Evolutionary conservation across 148 eudicot species (phyloP), one percentile per base, ranked within the genome.

Genomic region (Euryodendron excelsum): DNA sequence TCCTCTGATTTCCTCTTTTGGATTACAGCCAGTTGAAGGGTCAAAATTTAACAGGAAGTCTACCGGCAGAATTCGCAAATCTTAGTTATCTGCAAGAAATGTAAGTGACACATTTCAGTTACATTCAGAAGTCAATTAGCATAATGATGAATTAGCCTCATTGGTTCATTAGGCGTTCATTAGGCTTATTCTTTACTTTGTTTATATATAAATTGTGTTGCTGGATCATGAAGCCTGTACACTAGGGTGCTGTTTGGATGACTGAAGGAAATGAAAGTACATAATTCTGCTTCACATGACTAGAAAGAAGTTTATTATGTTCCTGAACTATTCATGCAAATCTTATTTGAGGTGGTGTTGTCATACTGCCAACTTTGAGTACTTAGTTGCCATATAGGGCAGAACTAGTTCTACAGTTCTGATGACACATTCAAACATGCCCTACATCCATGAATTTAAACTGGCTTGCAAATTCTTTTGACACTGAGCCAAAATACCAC

Each of bases 31-130:
- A 83, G 63, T 79, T 94, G 84, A 91, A 86, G 85, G 89, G 89
- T 74, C 90, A 91, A 75, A 94, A 92, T 82, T 86, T 92, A 77
- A 82, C 89, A 14, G 98, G 98, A 80, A 80, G 23, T 60, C 73
- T 94, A 33, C 95, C 97, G 7, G 84, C 74, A 71, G 97, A 91
- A 74, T 87, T 94, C 41, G 85, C 75, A 45, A 80, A 85, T 71
- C 90, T 94, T 68, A 74, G 75, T 81, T 63, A 79, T 74, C 85
- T 92, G 73, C 78, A 60, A 77, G 90, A 84, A 78, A 74, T 94
- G 98, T 91, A 85, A 88, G 97, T 79, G 17, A 69, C 21, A 28
- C 21, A 4, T 14, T 45, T 65, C 45, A 56, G 10, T 37, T 37
- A 17, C 50, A 55, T 56, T 73, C 15, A 21, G 48, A 13, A 33